Percentiles rank a stretch among this genome's conserved stretches.
Evolutionary conservation across 768 basidiomycete species (phyloP).

Genomic region (Mycena indigotica): DNA sequence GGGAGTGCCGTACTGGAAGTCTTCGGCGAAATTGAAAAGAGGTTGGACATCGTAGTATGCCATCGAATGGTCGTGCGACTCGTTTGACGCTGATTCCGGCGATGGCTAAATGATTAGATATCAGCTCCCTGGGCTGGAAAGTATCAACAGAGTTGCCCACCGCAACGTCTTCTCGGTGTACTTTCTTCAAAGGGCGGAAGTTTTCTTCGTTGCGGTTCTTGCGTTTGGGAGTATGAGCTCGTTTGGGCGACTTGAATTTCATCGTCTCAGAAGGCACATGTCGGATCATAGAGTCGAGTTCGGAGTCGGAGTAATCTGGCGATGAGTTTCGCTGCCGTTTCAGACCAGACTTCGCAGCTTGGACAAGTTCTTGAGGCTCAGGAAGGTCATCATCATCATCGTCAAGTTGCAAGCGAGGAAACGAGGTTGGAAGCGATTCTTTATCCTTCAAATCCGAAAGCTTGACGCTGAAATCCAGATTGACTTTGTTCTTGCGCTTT

Average conservation of each 20-base stretch:
- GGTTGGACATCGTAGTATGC: not conserved
- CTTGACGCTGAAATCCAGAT: slow-evolving; percentile 53
- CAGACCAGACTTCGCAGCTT: slow-evolving; percentile 22
- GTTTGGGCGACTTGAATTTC: not conserved
- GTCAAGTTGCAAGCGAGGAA: slow-evolving; percentile 25
- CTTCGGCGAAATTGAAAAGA: not conserved
- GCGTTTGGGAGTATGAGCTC: not conserved
- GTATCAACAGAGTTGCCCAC: no score
- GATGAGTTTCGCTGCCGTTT: slow-evolving; percentile 4
- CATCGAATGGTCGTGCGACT: not conserved
- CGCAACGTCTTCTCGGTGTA: not conserved
- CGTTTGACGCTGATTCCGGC: no score
- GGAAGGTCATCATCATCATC: slow-evolving; percentile 51
- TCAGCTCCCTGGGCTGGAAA: no score
- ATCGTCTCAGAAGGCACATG: slow-evolving; percentile 31
- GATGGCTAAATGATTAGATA: no score
- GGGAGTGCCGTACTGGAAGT: slow-evolving; percentile 27
- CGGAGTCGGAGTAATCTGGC: slow-evolving; percentile 45
- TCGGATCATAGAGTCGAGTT: slow-evolving; percentile 46
- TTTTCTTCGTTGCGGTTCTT: not conserved
- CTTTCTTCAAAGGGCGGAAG: not conserved
- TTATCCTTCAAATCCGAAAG: slow-evolving; percentile 45
- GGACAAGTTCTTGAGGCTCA: slow-evolving; percentile 37
- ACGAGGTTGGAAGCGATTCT: slow-evolving; percentile 22
- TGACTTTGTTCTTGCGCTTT: slow-evolving; percentile 33